phyloP scores from a whole-genome alignment of 257 asterid species.

The Solanum arcanum region DNA sequence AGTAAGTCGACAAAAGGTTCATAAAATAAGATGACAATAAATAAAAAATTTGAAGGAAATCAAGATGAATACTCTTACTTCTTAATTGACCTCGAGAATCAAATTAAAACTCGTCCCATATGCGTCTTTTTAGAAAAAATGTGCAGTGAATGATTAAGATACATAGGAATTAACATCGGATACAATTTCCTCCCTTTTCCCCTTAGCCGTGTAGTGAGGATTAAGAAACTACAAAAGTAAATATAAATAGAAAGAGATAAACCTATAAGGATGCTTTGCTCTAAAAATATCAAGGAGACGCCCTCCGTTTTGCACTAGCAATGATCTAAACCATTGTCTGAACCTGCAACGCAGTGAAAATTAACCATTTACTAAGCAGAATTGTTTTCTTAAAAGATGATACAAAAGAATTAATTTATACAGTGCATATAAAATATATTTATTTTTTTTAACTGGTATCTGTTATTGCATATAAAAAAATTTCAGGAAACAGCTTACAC shows the following conservation, averaged over 20 bases:
- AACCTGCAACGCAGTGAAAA: constrained; percentile 43
- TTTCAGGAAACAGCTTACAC: constrained; percentile 38
- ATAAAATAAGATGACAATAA: neutral
- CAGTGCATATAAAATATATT: neutral
- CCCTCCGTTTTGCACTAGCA: constrained; percentile 69
- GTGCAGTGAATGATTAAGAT: neutral
- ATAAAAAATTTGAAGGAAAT: neutral
- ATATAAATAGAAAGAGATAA: neutral
- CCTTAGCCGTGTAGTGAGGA: neutral
- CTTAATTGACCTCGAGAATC: neutral
- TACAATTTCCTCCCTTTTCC: neutral
- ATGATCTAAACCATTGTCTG: constrained; percentile 84
- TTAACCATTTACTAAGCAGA: constrained; percentile 1
- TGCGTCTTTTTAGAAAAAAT: neutral
- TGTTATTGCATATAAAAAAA: neutral
- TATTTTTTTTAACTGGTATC: neutral
- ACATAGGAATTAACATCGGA: neutral
- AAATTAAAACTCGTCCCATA: neutral
- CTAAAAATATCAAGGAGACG: constrained; percentile 63
- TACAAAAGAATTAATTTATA: constrained; percentile 2
- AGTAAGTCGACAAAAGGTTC: neutral
- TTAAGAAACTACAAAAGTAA: neutral
- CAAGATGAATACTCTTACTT: neutral
- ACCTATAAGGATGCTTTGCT: constrained; percentile 81
- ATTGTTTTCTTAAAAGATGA: neutral